Percentiles rank a stretch among this genome's conserved stretches.
phyloP scores from a whole-genome alignment of 2,329 filamentous ascomycete genomes.

The Penicillium sp. region DNA sequence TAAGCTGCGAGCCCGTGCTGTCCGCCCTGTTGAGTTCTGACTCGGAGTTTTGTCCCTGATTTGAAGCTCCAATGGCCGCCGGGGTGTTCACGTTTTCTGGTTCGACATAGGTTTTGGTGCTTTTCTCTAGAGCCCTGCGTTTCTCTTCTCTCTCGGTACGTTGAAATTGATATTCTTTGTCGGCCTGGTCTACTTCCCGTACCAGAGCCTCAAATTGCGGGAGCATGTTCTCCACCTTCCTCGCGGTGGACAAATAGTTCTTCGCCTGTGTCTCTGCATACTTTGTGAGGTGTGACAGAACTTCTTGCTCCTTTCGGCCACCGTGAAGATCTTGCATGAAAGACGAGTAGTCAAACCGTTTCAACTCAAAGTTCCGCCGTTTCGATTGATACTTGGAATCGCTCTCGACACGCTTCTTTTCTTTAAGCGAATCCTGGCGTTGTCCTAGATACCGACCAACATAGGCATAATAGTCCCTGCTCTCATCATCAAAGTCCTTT shows the following conservation, averaged over 20 bases:
- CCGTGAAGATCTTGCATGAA: constrained; percentile 99
- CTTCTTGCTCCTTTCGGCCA: constrained; percentile 96
- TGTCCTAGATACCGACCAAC: constrained; percentile 95
- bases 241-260: constrained; percentile 75
- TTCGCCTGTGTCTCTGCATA: constrained; percentile 88
- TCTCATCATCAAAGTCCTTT: constrained; percentile 97
- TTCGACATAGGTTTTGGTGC: constrained; percentile 68
- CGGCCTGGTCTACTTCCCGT: constrained; percentile 82
- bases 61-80: constrained; percentile 33
- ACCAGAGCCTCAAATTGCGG: constrained; percentile 87
- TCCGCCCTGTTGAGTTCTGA: constrained; percentile 68
- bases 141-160: constrained; percentile 95
- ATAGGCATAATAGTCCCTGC: constrained; percentile 96
- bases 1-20: constrained; percentile 67
- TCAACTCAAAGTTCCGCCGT: constrained; percentile 90
- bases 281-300: constrained; percentile 87
- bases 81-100: constrained; percentile 56
- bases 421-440: constrained; percentile 89
- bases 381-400: constrained; percentile 96
- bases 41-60: constrained; percentile 57
- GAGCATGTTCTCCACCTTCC: constrained; percentile 79
- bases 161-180: constrained; percentile 96
- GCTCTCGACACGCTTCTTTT: constrained; percentile 92
- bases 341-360: constrained; percentile 96
- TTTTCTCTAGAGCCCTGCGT: constrained; percentile 82